These are phyloP conservation scores for Scytalidium lignicola DNA, from an alignment of 2,329 filamentous ascomycete species.

Conservation along the genomic window DNA sequence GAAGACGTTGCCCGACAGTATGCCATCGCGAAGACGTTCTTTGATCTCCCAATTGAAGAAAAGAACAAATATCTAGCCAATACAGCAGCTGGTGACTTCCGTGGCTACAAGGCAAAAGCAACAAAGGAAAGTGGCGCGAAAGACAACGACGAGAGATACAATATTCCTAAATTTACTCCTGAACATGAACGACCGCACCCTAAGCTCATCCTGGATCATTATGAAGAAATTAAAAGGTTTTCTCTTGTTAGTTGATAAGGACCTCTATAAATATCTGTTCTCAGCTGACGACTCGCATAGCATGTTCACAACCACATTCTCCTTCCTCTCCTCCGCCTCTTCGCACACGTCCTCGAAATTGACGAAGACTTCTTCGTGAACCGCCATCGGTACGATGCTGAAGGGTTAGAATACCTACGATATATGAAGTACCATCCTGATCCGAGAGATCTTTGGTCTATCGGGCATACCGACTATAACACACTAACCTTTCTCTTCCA, in stretches of 20 bases:
- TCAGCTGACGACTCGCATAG: neutral
- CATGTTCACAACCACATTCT: slow-evolving; percentile 46
- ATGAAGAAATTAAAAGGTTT: slow-evolving; percentile 50
- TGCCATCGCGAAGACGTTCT: slow-evolving; percentile 52
- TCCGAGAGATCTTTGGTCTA: slow-evolving; percentile 41
- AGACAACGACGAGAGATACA: slow-evolving; percentile 54
- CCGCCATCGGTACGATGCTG: slow-evolving; percentile 49
- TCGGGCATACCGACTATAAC: slow-evolving; percentile 50
- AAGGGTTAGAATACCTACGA: slow-evolving; percentile 52
- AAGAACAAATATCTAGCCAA: slow-evolving; percentile 51
- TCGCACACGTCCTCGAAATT: slow-evolving; percentile 56
- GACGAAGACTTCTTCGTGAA: slow-evolving; percentile 49
- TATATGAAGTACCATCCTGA: slow-evolving; percentile 51
- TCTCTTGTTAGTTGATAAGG: slow-evolving; percentile 2
- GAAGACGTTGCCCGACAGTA: slow-evolving; percentile 55
- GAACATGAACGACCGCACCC: slow-evolving; percentile 40
- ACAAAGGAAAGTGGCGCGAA: slow-evolving; percentile 13
- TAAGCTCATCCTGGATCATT: slow-evolving; percentile 40
- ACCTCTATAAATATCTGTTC: neutral
- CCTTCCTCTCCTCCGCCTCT: slow-evolving; percentile 49
- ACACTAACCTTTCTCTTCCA: slow-evolving; percentile 50
- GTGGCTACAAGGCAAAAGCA: slow-evolving; percentile 41
- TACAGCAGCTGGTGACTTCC: slow-evolving; percentile 42
- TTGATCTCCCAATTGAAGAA: slow-evolving; percentile 49
- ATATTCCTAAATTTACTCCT: slow-evolving; percentile 49